Base-by-base conservation (phyloP, 1,284 basidiomycete species). In the Golubevia pallescens region DNA sequence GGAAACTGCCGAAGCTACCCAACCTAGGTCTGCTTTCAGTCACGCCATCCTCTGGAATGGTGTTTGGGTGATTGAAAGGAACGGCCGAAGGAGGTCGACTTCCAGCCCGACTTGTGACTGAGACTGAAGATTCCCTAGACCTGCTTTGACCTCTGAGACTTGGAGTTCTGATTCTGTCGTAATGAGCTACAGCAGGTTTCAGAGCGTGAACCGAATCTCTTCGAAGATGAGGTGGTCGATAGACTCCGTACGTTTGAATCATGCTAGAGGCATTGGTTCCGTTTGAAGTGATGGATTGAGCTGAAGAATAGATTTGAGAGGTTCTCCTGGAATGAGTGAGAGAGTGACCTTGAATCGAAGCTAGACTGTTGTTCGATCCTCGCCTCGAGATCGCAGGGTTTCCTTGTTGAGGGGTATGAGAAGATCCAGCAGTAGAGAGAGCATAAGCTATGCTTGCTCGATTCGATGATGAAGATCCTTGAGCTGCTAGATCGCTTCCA, bases 141-240 rank as follows among this genome's bases (percentile, higher is more conserved):
- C 77, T 64, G 14, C 70, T 71, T 10, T 68, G 65, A 21, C 77
- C 77, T 19, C 77, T 70, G 7, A 79, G 67, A 51, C 71, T 78
- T 0, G 77, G 75, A 13, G 77, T 77, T 14, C 77, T 56, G 13
- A 79, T 71, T 32, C 77, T 67, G 61, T 79, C 77, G 60, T 79
- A 79, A 55, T 79, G 77, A 1, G 77, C 75, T 1, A 79, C 69
- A 60, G 66, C 68, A 1, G 77, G 68, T 55, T 69, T 67, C 28
- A 79, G 71, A 4, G 66, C 71, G 2, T 71, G 71, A 2, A 69
- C 58, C 60, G 69, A 71, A 21, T 67, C 71, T 2, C 70, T 74
- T 28, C 77, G 60, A 24, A 79, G 62, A 28, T 79, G 77, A 13
- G 77, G 77, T 10, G 77, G 77, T 16, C 77, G 65, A 53, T 79